Evolutionary conservation across 2,329 filamentous ascomycete genomes (phyloP).

Genomic region (Aspergillus fijiensis): DNA sequence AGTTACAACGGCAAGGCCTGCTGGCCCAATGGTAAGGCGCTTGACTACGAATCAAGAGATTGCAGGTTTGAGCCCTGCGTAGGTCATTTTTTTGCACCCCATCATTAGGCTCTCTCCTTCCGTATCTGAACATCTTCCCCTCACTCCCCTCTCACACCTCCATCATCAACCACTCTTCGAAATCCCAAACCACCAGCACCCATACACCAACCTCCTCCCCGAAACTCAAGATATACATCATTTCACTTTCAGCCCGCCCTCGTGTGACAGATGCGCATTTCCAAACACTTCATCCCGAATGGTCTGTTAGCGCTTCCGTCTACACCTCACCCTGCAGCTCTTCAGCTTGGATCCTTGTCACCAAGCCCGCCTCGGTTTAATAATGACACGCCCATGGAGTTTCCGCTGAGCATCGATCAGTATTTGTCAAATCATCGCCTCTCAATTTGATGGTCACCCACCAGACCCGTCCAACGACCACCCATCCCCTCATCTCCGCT

Average conservation of each 20-base stretch:
- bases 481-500: not conserved
- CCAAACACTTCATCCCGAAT: not conserved
- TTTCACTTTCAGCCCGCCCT: not conserved
- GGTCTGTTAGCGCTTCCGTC: not conserved
- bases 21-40: slow-evolving; percentile 26
- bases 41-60: slow-evolving; percentile 45
- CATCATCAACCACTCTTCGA: not conserved
- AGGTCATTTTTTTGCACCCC: slow-evolving; percentile 24
- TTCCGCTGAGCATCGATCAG: not conserved
- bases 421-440: not conserved
- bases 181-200: not conserved
- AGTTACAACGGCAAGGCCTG: slow-evolving; percentile 8
- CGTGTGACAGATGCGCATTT: not conserved
- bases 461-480: not conserved
- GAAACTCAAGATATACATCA: not conserved
- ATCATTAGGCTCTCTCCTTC: not conserved
- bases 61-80: slow-evolving; percentile 49
- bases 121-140: not conserved
- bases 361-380: not conserved
- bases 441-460: not conserved
- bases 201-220: not conserved
- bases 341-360: not conserved
- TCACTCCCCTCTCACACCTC: not conserved
- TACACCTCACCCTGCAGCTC: not conserved
- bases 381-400: not conserved